phyloP scores from a whole-genome alignment of 2,329 filamentous ascomycete species.

The Colletotrichum australisinense region DNA sequence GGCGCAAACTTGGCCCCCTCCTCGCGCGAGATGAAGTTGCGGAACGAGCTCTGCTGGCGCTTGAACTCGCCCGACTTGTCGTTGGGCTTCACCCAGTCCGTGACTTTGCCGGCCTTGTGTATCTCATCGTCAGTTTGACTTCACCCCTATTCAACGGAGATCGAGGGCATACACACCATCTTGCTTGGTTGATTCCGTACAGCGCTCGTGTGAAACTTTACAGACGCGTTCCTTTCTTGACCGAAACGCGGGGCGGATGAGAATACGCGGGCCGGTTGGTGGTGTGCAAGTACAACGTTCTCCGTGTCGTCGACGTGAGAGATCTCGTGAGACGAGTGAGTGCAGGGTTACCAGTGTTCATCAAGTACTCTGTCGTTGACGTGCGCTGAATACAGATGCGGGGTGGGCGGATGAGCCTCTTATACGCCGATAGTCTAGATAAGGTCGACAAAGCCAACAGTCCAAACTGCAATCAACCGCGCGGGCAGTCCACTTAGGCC shows the following conservation, averaged over 20 bases:
- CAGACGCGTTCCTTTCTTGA: neutral
- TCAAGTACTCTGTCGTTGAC: neutral
- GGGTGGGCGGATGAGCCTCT: slow-evolving; percentile 5
- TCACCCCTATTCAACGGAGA: too few species aligned
- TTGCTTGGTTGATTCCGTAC: slow-evolving; percentile 18
- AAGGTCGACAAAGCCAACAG: neutral
- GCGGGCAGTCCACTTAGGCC: neutral
- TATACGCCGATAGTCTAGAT: neutral
- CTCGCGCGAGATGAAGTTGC: slow-evolving; percentile 81
- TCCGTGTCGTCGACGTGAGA: neutral
- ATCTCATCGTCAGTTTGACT: too few species aligned
- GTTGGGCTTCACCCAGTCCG: slow-evolving; percentile 83
- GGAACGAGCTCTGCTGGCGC: slow-evolving; percentile 84
- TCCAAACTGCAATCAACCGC: neutral
- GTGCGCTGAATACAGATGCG: neutral
- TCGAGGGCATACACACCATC: too few species aligned
- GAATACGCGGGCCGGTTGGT: neutral
- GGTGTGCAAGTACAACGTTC: neutral
- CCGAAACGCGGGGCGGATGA: neutral
- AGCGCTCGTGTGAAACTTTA: neutral
- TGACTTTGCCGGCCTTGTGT: slow-evolving; percentile 73
- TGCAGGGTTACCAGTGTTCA: neutral
- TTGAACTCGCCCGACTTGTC: slow-evolving; percentile 94
- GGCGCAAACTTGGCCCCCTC: slow-evolving; percentile 80
- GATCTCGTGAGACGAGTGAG: slow-evolving; percentile 7